Base-by-base conservation (phyloP, 805 yeast genomes). In the Lipomyces yamanashiensis region DNA sequence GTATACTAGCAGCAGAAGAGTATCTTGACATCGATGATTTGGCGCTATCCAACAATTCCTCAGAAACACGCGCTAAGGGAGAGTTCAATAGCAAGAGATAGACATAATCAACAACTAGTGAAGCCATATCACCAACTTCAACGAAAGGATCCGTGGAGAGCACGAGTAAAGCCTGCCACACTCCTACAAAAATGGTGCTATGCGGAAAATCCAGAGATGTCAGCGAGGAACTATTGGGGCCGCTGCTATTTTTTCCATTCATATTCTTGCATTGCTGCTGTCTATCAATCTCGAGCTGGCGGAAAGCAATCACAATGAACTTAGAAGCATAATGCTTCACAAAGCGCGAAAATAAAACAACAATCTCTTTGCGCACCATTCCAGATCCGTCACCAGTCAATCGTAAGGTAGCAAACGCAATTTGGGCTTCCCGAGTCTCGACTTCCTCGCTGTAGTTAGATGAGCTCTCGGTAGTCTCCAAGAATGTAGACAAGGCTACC, bases 371-470 rank as follows among this genome's bases (percentile, higher is more conserved):
- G 62, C 99, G 79, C 1, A 95, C 97, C 69, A 93, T 77, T 0
- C 96, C 85, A 0, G 97, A 89, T 0, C 96, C 98, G 76, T 95
- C 98, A 52, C 89, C 87, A 1, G 91, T 82, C 37, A 90, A 76
- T 13, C 84, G 80, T 37, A 92, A 74, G 0, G 91, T 84, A 0
- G 87, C 84, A 63, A 86, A 82, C 0, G 96, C 90, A 43, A 92
- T 78, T 59, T 83, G 83, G 21, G 88, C 78, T 70, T 91, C 96
- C 69, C 87, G 90, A 63, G 84, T 57, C 55, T 71, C 71, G 10
- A 69, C 36, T 6, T 72, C 61, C 45, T 45, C 41, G 61, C 62
- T 59, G 64, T 67, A 67, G 6, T 62, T 68, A 1, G 67, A 62
- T 10, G 54, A 33, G 19, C 7, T 84, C 36, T 67, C 71, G 13